Evolutionary conservation across 1,284 basidiomycete species (phyloP), one percentile per base, ranked within the genome.

Genomic region (Vanrija pseudolonga): DNA sequence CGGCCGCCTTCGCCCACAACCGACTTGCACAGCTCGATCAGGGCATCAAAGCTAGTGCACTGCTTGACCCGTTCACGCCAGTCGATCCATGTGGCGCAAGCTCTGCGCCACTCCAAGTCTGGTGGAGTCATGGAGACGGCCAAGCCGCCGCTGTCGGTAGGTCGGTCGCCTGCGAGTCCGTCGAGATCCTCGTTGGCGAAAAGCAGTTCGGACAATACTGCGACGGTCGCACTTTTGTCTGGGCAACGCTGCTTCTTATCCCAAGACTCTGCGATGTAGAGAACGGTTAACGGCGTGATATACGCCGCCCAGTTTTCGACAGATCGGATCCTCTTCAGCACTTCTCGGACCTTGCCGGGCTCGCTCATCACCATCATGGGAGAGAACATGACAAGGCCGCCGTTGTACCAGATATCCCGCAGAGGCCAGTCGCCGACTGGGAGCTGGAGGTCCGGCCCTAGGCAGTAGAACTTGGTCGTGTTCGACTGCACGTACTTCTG

Each of bases 321-420:
- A 0, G 51, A 38, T 37, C 62, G 51, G 22, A 72, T 57, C 7
- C 59, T 43, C 11, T 54, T 50, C 63, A 71, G 63, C 6, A 69
- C 61, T 1, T 61, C 57, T 6, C 40, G 50, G 23, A 71, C 62
- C 43, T 60, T 55, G 1, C 59, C 58, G 0, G 67, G 69, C 0
- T 55, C 42, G 6, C 51, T 45, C 1, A 73, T 54, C 12, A 73
- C 60, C 23, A 71, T 60, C 0, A 60, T 62, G 3, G 69, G 69
- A 2, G 68, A 68, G 50, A 73, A 69, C 0, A 67, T 68, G 8
- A 71, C 66, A 4, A 73, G 51, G 8, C 64, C 68, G 12, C 69
- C 69, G 3, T 40, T 53, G 11, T 52, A 49, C 68, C 68, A 69
- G 6, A 69, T 51, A 2, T 49, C 45, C 18, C 46, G 46, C 19